phyloP scores from a whole-genome alignment of 2,329 filamentous ascomycete genomes.

The Cadophora sp. region DNA sequence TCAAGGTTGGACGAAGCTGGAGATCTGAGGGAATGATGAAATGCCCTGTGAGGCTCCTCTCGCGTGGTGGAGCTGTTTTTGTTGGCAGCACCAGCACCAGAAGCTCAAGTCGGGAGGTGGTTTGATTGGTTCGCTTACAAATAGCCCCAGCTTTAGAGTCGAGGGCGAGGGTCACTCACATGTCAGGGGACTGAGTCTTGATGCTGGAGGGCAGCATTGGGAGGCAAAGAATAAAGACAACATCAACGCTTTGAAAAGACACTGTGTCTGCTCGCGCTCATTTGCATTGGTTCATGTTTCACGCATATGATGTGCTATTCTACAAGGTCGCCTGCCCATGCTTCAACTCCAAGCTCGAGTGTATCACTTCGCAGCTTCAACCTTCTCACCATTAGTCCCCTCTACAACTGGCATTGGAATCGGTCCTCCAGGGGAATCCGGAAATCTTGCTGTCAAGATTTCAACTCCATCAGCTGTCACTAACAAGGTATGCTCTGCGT shows the following conservation, averaged over 20 bases:
- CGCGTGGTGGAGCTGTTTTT: conserved; percentile 32
- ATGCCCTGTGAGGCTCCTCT: conserved; percentile 31
- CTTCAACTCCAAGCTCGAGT: conserved; percentile 14
- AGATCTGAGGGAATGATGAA: conserved; percentile 34
- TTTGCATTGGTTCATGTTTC: conserved; percentile 2
- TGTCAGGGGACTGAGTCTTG: conserved; percentile 18
- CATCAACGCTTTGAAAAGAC: background rate
- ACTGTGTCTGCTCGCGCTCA: conserved; percentile 18
- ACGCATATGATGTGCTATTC: background rate
- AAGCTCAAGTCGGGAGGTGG: conserved; percentile 4
- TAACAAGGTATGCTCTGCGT: conserved; percentile 78
- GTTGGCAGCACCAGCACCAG: conserved; percentile 25
- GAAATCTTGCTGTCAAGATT: conserved; percentile 71
- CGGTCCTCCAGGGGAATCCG: conserved; percentile 76
- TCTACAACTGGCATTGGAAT: conserved; percentile 60
- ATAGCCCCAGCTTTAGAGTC: background rate
- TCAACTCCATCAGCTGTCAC: conserved; percentile 86
- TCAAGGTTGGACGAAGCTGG: conserved; percentile 31
- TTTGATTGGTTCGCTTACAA: conserved; percentile 32
- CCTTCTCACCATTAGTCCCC: conserved; percentile 32
- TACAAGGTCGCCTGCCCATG: conserved; percentile 17
- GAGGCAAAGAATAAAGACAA: background rate
- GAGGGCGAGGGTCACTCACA: conserved; percentile 21
- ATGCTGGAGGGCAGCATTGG: background rate
- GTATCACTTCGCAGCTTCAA: conserved; percentile 28